A percentile compares a stretch with the other conserved stretches of the same genome.
Evolutionary conservation across 257 asterid species (phyloP).

Genomic region (Craterostigma plantagineum): DNA sequence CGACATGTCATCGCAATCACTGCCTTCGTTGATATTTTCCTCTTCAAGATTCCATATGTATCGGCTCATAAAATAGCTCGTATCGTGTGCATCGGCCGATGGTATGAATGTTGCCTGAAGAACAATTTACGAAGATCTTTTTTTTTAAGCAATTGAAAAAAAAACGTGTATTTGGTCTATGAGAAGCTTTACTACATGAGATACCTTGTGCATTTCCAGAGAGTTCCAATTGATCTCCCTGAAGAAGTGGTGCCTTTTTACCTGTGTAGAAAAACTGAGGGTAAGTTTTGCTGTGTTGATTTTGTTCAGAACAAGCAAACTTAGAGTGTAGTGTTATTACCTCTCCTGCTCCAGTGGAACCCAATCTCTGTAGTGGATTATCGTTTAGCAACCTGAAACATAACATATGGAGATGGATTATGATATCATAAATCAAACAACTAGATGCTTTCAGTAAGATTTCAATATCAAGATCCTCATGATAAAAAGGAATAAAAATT

Average conservation of each 20-base stretch:
- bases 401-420: not conserved
- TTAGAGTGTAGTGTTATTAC: conserved; percentile 18
- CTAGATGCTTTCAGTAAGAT: too few species aligned
- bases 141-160: not conserved
- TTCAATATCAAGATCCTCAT: too few species aligned
- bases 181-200: conserved; percentile 3
- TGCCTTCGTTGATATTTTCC: conserved; percentile 49
- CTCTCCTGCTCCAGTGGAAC: conserved; percentile 84
- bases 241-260: conserved; percentile 57
- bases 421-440: too few species aligned
- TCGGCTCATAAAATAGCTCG: conserved; percentile 97
- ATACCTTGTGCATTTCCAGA: conserved; percentile 91
- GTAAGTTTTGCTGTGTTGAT: conserved; percentile 4
- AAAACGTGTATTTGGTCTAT: conserved; percentile 1
- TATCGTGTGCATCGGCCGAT: conserved; percentile 63
- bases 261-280: conserved; percentile 27
- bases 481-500: not conserved
- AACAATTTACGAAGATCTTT: conserved; percentile 5
- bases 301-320: conserved; percentile 6
- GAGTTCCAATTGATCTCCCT: conserved; percentile 78
- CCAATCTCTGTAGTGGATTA: conserved; percentile 82
- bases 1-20: conserved; percentile 63
- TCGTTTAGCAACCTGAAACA: conserved; percentile 56
- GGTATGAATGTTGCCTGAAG: conserved; percentile 87
- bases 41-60: conserved; percentile 87